Percentiles rank a stretch among this genome's conserved stretches.
These are phyloP conservation scores for Lophiostoma macrostomum DNA, from an alignment of 495 filamentous ascomycete species.

Conservation along the genomic window DNA sequence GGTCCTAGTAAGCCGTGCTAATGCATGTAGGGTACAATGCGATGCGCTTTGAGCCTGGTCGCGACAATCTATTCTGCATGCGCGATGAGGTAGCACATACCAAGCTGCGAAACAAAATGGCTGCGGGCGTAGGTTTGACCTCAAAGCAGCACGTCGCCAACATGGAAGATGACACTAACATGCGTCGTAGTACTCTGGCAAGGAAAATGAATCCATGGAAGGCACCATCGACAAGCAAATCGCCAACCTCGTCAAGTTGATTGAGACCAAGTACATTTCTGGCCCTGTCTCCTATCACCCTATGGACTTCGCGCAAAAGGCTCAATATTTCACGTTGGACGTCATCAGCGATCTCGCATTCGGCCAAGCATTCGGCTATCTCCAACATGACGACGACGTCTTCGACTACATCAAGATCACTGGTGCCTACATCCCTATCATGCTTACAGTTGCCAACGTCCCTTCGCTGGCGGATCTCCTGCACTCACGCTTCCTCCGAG, in stretches of 20 bases:
- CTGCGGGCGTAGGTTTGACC: slow-evolving; percentile 17
- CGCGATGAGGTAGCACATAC: slow-evolving; percentile 29
- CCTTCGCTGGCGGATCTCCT: slow-evolving; percentile 2
- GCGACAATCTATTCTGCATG: slow-evolving; percentile 29
- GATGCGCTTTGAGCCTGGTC: slow-evolving; percentile 22
- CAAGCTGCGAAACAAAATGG: slow-evolving; percentile 22
- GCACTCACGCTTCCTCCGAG: slow-evolving; percentile 6
- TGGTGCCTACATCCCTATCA: slow-evolving; percentile 24
- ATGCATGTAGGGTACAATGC: slow-evolving; percentile 3
- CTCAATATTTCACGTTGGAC: slow-evolving; percentile 49
- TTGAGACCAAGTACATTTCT: slow-evolving; percentile 37
- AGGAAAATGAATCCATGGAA: slow-evolving; percentile 30
- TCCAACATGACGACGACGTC: slow-evolving; percentile 48
- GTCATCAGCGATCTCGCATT: slow-evolving; percentile 46
- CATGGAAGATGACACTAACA: background rate
- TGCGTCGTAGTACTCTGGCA: slow-evolving; percentile 29
- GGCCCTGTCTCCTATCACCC: slow-evolving; percentile 15
- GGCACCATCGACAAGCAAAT: slow-evolving; percentile 27
- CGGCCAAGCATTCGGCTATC: slow-evolving; percentile 43
- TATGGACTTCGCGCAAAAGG: slow-evolving; percentile 44
- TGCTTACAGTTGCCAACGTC: slow-evolving; percentile 18
- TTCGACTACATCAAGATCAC: slow-evolving; percentile 47
- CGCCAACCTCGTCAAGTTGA: slow-evolving; percentile 26
- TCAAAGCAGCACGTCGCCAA: background rate
- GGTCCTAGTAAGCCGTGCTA: background rate